These are phyloP conservation scores for Porogramme epimiltina DNA, from an alignment of 1,284 basidiomycete species.

Conservation along the genomic window DNA sequence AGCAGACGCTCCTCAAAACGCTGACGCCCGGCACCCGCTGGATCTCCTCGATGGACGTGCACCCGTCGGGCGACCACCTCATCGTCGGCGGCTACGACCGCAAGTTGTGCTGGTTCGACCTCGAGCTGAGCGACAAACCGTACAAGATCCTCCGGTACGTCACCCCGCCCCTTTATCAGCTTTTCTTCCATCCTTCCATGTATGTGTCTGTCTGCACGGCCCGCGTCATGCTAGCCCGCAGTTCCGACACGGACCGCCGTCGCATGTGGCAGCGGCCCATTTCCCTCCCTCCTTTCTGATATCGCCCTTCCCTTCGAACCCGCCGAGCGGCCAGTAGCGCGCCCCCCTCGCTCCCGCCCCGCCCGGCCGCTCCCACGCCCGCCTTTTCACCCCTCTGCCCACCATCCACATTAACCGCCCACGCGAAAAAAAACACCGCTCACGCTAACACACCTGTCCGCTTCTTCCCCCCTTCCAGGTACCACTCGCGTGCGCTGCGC, in stretches of 20 bases:
- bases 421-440: too few species aligned
- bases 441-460: neutral
- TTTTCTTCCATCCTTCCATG: neutral
- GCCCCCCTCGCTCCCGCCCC: slow-evolving; percentile 3
- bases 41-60: slow-evolving; percentile 97
- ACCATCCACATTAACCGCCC: too few species aligned
- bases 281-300: too few species aligned
- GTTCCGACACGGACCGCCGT: neutral
- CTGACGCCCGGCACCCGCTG: slow-evolving; percentile 92
- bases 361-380: neutral
- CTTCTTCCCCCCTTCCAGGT: slow-evolving; percentile 50
- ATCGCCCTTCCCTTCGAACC: too few species aligned
- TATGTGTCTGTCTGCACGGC: neutral
- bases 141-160: slow-evolving; percentile 90
- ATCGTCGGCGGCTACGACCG: slow-evolving; percentile 98
- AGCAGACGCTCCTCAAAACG: slow-evolving; percentile 92
- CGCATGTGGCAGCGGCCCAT: too few species aligned
- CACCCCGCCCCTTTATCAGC: neutral
- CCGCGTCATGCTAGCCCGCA: neutral
- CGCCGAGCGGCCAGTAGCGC: too few species aligned
- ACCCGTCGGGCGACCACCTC: slow-evolving; percentile 94
- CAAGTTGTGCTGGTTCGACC: slow-evolving; percentile 98
- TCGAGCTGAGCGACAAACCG: slow-evolving; percentile 93
- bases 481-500: slow-evolving; percentile 92
- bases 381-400: neutral